Evolutionary conservation across 352 stramenopile genomes (phyloP), one percentile per base, ranked within the genome.

Genomic region (Globisporangium abappressorium): DNA sequence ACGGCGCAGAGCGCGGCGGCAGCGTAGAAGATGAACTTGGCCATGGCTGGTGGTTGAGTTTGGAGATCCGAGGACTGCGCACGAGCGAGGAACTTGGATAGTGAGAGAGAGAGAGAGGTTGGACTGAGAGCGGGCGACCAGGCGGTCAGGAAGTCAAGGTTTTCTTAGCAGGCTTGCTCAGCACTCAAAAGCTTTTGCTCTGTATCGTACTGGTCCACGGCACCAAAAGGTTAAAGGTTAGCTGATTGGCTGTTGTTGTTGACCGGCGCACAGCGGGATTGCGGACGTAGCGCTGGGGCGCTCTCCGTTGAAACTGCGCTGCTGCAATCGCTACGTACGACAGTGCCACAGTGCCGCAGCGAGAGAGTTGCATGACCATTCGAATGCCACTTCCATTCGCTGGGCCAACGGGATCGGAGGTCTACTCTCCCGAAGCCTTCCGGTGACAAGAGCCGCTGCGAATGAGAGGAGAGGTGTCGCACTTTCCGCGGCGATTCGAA

Each of bases 81-180:
- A 20, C 34, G 34, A 63, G 57, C 36, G 57, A 53, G 34, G n/a
- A 28, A 63, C 20, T 63, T 63, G 57, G 34, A 63, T 24, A 63
- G 20, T 63, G 57, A 63, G 34, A 58, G 54, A 58, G 24, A 41
- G 34, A 9, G 33, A 36, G 34, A 3, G 14, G 36, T 43, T 15
- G 36, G 12, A 43, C 36, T 43, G 41, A 47, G 41, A 20, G 41
- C 4, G 4, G 41, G 41, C 38, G 38, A 4, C 11, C 38, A 11
- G 14, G 38, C 38, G 12, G 14, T 47, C n/a, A n/a, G 41, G 36
- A 43, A 43, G 36, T 43, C 36, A 43, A 43, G 36, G 36, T 43
- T 43, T 41, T 43, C 36, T 12, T 43, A 15, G 41, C 41, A n/a
- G 41, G 41, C 41, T 47, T 47, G 41, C 41, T n/a, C 36, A 43